Evolutionary conservation across 2,329 filamentous ascomycete genomes (phyloP).

Genomic region (Botrytis aclada): DNA sequence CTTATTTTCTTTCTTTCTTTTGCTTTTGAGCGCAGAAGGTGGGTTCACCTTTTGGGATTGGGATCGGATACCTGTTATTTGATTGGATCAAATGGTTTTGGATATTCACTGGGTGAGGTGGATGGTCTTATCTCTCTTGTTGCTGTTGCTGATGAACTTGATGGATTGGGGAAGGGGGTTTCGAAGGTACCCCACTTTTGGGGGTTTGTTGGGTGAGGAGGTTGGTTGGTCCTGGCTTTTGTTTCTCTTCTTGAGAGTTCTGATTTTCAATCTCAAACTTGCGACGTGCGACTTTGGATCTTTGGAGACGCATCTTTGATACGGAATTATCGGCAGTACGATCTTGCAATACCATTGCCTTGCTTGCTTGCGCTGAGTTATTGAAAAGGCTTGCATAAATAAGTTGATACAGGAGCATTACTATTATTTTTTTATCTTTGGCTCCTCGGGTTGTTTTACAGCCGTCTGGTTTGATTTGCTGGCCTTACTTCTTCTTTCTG

Average conservation of each 20-base stretch:
- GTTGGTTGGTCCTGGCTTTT: not conserved
- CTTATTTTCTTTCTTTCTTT: not conserved
- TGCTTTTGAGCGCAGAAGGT: not conserved
- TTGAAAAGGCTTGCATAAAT: not conserved
- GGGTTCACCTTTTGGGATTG: not conserved
- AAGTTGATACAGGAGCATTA: no score
- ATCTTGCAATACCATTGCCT: not conserved
- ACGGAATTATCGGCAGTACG: not conserved
- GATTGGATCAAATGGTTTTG: not conserved
- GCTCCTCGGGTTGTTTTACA: not conserved
- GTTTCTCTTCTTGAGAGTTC: not conserved
- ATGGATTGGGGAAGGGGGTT: not conserved
- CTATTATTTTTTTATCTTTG: not conserved
- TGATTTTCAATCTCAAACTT: not conserved
- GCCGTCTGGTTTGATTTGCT: not conserved
- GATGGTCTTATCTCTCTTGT: not conserved
- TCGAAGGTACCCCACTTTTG: not conserved
- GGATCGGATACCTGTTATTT: not conserved
- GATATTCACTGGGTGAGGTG: conserved; percentile 5
- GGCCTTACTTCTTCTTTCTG: not conserved
- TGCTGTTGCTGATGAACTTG: not conserved
- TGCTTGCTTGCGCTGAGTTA: not conserved
- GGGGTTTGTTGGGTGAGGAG: no score
- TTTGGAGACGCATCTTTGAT: not conserved
- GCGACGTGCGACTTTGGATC: not conserved